phyloP scores from a whole-genome alignment of 1,284 basidiomycete genomes.

The Ustilago shanxiensis region DNA sequence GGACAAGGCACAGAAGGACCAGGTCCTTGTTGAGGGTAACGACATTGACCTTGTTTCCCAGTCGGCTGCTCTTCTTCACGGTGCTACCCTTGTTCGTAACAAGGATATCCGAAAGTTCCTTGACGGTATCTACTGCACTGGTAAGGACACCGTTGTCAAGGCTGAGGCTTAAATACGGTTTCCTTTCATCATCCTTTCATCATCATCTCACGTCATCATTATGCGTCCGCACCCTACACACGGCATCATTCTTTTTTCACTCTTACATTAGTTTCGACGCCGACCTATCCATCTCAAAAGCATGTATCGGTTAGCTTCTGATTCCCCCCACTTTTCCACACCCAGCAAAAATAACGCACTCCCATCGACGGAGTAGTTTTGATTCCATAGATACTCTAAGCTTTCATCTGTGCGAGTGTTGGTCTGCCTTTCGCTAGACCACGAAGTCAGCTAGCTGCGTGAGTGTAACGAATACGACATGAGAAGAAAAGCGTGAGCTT shows the following conservation, averaged over 20 bases:
- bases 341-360: constrained; percentile 44
- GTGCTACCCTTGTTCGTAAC: constrained; percentile 68
- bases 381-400: constrained; percentile 19
- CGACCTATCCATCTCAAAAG: constrained; percentile 1
- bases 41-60: constrained; percentile 72
- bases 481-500: too few species aligned
- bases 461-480: too few species aligned
- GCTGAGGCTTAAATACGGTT: constrained; percentile 74
- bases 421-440: too few species aligned
- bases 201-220: constrained; percentile 7
- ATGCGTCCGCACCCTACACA: neutral
- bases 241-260: constrained; percentile 19
- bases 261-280: constrained; percentile 34
- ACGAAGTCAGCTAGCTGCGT: too few species aligned
- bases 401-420: neutral
- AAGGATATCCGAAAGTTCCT: constrained; percentile 74
- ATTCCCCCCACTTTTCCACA: constrained; percentile 13
- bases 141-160: constrained; percentile 75
- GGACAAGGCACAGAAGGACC: constrained; percentile 94
- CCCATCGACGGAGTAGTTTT: constrained; percentile 42
- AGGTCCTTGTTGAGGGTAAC: constrained; percentile 72
- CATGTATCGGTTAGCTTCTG: constrained; percentile 23
- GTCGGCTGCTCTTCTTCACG: constrained; percentile 69
- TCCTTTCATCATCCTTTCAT: constrained; percentile 4
- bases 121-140: constrained; percentile 86